These are phyloP conservation scores for Penicillium glabrum DNA, from an alignment of 2,329 filamentous ascomycete genomes.

Conservation along the genomic window DNA sequence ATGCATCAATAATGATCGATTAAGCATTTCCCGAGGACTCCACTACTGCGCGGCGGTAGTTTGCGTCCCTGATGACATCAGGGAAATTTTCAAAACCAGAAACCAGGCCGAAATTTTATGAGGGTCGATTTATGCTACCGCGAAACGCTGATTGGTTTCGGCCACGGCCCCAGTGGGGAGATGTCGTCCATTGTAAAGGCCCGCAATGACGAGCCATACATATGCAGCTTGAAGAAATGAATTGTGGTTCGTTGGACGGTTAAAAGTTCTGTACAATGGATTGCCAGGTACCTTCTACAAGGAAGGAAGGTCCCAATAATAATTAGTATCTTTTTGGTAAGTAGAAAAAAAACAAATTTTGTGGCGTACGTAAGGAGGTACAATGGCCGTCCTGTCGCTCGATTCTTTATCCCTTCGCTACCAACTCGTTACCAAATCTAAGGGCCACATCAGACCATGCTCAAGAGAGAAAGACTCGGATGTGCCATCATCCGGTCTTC, in stretches of 20 bases:
- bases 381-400: neutral
- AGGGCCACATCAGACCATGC: neutral
- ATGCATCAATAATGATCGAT: slow-evolving; percentile 33
- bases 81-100: neutral
- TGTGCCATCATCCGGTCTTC: neutral
- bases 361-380: neutral
- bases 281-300: neutral
- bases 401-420: neutral
- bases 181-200: neutral
- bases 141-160: neutral
- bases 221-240: neutral
- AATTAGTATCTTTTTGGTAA: neutral
- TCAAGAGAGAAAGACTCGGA: neutral
- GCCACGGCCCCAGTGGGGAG: neutral
- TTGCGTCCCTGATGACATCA: slow-evolving; percentile 28
- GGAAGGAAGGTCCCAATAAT: neutral
- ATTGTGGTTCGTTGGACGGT: neutral
- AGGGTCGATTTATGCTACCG: neutral
- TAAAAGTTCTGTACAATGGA: too few relatives aligned
- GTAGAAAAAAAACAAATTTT: neutral
- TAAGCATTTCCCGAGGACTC: slow-evolving; percentile 31
- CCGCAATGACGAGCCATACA: neutral
- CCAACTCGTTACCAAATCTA: neutral
- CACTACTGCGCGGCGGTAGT: slow-evolving; percentile 1
- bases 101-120: neutral